Percentiles rank a stretch among this genome's conserved stretches.
phyloP scores from a whole-genome alignment of 2,329 filamentous ascomycete genomes.

The Metarhizium humberi region DNA sequence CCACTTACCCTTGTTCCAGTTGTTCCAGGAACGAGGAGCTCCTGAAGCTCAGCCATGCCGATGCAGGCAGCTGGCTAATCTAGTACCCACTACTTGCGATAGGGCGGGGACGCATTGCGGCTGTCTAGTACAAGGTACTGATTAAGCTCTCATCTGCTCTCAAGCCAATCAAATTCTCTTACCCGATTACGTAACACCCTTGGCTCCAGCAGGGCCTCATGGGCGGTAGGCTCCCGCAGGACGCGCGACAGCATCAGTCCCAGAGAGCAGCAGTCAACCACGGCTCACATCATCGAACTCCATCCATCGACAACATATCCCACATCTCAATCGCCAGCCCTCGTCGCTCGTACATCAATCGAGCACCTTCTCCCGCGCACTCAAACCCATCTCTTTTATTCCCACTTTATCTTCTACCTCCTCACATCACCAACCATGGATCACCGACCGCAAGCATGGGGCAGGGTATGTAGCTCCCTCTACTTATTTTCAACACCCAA shows the following conservation, averaged over 20 bases:
- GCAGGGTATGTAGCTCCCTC: conserved; percentile 45
- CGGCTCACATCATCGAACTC: conserved; percentile 8
- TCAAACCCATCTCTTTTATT: neutral
- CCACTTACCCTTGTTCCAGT: neutral
- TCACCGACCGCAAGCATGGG: conserved; percentile 65
- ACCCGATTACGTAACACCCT: conserved; percentile 20
- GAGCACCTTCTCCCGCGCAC: neutral
- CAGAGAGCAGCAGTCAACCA: neutral
- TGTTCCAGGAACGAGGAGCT: neutral
- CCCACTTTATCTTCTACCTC: neutral
- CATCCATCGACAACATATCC: conserved; percentile 7
- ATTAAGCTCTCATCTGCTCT: neutral
- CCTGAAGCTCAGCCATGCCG: neutral
- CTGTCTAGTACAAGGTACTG: neutral
- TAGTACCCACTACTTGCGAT: neutral
- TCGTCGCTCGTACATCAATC: neutral
- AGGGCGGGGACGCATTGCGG: neutral
- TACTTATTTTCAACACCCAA: neutral
- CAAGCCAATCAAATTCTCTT: conserved; percentile 19
- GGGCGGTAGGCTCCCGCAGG: conserved; percentile 24
- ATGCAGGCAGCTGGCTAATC: neutral
- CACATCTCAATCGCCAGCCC: neutral
- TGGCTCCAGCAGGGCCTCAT: neutral
- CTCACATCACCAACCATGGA: conserved; percentile 41
- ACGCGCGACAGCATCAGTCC: conserved; percentile 20